A percentile compares a stretch with the other conserved stretches of the same genome.
Conservation (phyloP, 2,329 filamentous ascomycete species). For the Aspergillus ochraceoroseus region DNA sequence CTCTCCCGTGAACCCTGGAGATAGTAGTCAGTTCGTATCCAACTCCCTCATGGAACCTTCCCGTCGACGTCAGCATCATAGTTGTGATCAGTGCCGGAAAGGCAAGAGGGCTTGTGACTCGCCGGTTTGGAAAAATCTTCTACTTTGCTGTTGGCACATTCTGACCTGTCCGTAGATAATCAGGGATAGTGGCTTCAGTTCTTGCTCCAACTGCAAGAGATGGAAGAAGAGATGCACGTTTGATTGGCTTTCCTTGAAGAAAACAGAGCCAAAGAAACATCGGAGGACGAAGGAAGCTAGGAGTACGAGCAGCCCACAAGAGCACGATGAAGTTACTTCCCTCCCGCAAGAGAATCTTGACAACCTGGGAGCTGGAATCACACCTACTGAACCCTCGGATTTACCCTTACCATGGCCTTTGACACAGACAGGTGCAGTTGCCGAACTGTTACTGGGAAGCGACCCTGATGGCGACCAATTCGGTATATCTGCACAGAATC, state of each 20-base stretch:
- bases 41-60: conserved; percentile 8
- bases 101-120: conserved; percentile 10
- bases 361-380: no score
- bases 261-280: no score
- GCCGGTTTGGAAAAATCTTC: conserved; percentile 3
- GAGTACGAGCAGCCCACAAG: neutral
- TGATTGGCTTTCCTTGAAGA: neutral
- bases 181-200: neutral
- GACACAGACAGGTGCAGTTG: no score
- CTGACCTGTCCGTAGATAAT: neutral
- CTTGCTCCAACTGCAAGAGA: conserved; percentile 6
- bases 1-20: no score
- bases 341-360: no score
- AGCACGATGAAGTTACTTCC: neutral
- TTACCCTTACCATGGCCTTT: no score
- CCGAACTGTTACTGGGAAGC: no score
- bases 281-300: no score
- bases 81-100: conserved; percentile 12
- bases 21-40: no score
- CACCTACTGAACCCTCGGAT: no score
- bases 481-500: no score
- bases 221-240: conserved; percentile 9
- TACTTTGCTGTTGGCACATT: neutral
- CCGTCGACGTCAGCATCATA: conserved; percentile 9
- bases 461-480: no score